These are phyloP conservation scores for Gleditsia sinensis DNA, from an alignment of 306 rosid species.

Conservation along the genomic window DNA sequence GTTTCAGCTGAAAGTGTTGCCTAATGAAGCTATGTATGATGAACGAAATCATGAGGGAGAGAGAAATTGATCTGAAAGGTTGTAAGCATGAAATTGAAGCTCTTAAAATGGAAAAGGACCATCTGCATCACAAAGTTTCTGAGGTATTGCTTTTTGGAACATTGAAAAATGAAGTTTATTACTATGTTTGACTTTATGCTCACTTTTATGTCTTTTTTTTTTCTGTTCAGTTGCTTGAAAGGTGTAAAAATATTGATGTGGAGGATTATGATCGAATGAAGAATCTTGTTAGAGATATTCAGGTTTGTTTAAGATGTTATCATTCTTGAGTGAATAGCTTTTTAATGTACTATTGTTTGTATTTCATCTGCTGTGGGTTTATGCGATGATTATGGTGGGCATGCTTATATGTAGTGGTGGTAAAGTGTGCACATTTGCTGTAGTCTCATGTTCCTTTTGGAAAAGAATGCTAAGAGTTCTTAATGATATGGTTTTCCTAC, in stretches of 20 bases:
- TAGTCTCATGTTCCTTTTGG: too few relatives aligned
- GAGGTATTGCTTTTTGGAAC: conserved; percentile 67
- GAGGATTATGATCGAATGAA: conserved; percentile 82
- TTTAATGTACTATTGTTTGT: background rate
- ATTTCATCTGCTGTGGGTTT: too few relatives aligned
- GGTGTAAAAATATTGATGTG: conserved; percentile 61
- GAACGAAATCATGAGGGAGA: conserved; percentile 43
- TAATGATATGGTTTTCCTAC: too few relatives aligned
- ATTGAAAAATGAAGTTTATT: background rate
- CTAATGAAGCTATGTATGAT: background rate
- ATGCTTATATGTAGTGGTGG: too few relatives aligned
- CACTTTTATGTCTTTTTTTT: background rate
- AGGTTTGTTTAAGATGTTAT: conserved; percentile 47
- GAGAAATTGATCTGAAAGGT: conserved; percentile 62
- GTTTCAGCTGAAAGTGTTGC: background rate
- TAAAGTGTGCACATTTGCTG: too few relatives aligned
- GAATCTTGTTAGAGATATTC: conserved; percentile 60
- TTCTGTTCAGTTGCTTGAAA: conserved; percentile 64
- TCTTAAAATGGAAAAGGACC: conserved; percentile 58
- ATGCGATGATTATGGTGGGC: too few relatives aligned
- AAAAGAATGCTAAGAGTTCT: too few relatives aligned
- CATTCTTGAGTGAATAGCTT: background rate
- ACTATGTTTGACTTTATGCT: background rate
- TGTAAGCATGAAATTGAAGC: conserved; percentile 64
- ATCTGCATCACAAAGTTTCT: conserved; percentile 55